These are phyloP conservation scores for Lactifluus volemus DNA, from an alignment of 768 basidiomycete genomes.

Conservation along the genomic window DNA sequence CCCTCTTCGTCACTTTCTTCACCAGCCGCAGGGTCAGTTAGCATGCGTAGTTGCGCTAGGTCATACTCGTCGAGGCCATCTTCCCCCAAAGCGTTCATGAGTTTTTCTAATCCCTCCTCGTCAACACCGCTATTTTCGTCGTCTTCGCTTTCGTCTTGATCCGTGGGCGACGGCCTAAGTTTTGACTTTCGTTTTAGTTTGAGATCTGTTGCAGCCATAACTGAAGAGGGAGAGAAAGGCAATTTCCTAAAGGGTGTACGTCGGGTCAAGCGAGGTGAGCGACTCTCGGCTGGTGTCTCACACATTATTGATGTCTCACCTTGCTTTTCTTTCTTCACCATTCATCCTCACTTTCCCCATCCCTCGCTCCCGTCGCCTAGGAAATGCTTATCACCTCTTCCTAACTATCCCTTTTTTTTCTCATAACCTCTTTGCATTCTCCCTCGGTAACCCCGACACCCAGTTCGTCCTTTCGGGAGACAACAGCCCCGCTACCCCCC, in stretches of 20 bases:
- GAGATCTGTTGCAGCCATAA: neutral
- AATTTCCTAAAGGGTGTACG: neutral
- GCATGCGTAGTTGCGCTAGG: conserved; percentile 40
- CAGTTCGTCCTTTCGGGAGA: neutral
- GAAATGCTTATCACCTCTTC: neutral
- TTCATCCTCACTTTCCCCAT: neutral
- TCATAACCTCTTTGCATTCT: neutral
- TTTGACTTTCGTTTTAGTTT: neutral
- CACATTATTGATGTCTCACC: neutral
- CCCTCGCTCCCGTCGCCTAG: neutral
- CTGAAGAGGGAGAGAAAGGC: neutral
- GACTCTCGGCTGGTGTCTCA: neutral
- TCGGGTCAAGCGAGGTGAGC: no score
- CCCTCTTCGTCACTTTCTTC: conserved; percentile 17
- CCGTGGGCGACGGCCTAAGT: neutral
- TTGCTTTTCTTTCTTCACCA: neutral
- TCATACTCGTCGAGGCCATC: conserved; percentile 62
- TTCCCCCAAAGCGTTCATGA: conserved; percentile 52
- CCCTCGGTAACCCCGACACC: neutral
- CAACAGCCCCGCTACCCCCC: neutral
- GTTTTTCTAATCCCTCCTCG: conserved; percentile 47
- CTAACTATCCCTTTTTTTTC: neutral
- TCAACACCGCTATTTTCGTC: conserved; percentile 38
- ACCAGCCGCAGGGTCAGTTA: conserved; percentile 27
- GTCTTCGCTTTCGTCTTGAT: conserved; percentile 6